Base-by-base conservation (phyloP, 1,284 basidiomycete species). In the Boletus mariae region DNA sequence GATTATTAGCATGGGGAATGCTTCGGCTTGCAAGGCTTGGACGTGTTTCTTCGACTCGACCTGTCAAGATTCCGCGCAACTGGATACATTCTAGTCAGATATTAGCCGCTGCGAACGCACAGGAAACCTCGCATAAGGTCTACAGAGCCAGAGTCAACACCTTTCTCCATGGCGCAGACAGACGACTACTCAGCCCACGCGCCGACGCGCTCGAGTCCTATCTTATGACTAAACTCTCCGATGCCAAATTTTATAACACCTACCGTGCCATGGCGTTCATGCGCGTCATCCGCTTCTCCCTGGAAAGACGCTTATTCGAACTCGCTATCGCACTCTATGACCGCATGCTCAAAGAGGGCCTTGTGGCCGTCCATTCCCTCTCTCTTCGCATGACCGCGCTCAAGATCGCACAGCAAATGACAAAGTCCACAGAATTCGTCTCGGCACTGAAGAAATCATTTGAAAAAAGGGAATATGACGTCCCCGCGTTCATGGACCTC, bases 341-440 rank as follows among this genome's bases (percentile, higher is more conserved):
- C 3, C 68, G 71, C 15, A 79, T 83, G 76, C 53, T 65, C 17
- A 58, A 65, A 2, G 72, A 75, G 25, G 73, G 74, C 8, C 68
- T 75, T 49, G 45, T 73, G 2, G 70, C 74, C 1, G 65, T 73
- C 12, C 54, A 66, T 8, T 53, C 68, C 10, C 71, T 78, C 10
- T 70, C 74, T 50, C 71, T 76, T 6, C 73, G 71, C 49, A 73
- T 82, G 63, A 49, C 68, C 4, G 70, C 74, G 5, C 62, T 76
- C 43, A 59, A 63, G 4, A 37, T 63, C 56, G 56, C 64, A 12
- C 26, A 54, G 45, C 34, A 49, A 34, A 29, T 49, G 31, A 58
- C 53, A 28, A 52, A 47, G 8, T 49, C 64, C 29, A 51, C 59
- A 7, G 65, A 62, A 1, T 57, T 74, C 12, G 51, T 70, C 7